Conservation (phyloP, 768 basidiomycete species). For the Pleurotus cornucopiae region DNA sequence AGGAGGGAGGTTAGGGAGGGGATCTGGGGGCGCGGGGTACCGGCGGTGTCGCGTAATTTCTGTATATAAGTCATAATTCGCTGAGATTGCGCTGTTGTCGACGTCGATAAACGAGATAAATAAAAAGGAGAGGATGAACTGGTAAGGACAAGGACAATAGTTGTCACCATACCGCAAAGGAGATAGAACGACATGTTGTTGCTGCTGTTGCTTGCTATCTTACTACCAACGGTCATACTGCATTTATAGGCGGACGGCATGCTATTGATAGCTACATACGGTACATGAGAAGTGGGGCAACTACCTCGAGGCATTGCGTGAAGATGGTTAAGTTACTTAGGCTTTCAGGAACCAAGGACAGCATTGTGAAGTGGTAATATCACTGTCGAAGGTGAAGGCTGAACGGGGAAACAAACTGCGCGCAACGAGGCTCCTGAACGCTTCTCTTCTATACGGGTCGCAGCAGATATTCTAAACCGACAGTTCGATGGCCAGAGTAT, state of each 20-base stretch:
- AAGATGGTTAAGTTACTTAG: neutral
- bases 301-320: neutral
- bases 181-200: neutral
- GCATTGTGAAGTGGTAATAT: neutral
- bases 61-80: neutral
- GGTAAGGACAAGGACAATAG: neutral
- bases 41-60: neutral
- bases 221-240: neutral
- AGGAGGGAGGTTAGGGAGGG: neutral
- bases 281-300: neutral
- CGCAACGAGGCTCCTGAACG: neutral
- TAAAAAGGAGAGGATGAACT: neutral
- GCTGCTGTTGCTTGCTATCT: neutral
- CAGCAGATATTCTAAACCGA: neutral
- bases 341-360: neutral
- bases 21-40: neutral
- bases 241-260: neutral
- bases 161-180: neutral
- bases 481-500: too few relatives aligned
- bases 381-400: neutral
- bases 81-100: neutral
- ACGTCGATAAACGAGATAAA: neutral
- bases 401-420: neutral
- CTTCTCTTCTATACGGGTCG: neutral
- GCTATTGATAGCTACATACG: neutral